Base-by-base conservation (phyloP, 2,329 filamentous ascomycete species). In the Myrmaecium sp. region DNA sequence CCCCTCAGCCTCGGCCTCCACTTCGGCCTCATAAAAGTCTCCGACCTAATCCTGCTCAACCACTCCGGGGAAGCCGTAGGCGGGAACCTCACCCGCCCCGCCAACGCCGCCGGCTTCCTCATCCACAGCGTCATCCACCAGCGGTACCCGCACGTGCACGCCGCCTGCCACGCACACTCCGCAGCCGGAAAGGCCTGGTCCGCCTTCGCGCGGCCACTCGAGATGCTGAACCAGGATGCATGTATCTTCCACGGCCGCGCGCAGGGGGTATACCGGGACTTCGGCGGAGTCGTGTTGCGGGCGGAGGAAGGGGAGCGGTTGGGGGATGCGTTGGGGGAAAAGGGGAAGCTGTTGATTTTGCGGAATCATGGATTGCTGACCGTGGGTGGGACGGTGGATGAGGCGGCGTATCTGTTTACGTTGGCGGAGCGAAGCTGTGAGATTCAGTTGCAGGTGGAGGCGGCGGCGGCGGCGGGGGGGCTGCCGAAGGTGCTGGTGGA, bases 291-390 rank as follows among this genome's bases (percentile, higher is more conserved):
- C 3, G 71, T 75, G 0, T 57, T 76, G 17, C 62, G 55, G 2
- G 58, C 57, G n/a, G 67, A 66, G 30, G 76, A 82, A 44, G 74
- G 74, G 1, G 51, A 62, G 36, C 57, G 63, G 21, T 69, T 82
- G 34, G 74, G 74, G 2, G 54, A 53, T 7, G 65, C 73, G 1
- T 54, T 83, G 2, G 74, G 74, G 0, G 47, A 56, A 1, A 65
- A 66, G 36, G 75, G 62, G 13, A 67, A 66, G 44, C 74, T 62
- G 2, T 60, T 69, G 34, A 70, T 81, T 24, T 52, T 81, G 26
- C 58, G 73, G 36, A 82, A 81, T 44, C 76, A 82, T 48, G 77
- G 77, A 0, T 52, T 83, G 18, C 49, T 82, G 26, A 78, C 73
- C 0, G 74, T 79, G 0, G 77, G 77, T 4, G 41, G 48, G 5